A percentile compares a stretch with the other conserved stretches of the same genome.
phyloP scores from a whole-genome alignment of 306 rosid species.

The Aeschynomene evenia region DNA sequence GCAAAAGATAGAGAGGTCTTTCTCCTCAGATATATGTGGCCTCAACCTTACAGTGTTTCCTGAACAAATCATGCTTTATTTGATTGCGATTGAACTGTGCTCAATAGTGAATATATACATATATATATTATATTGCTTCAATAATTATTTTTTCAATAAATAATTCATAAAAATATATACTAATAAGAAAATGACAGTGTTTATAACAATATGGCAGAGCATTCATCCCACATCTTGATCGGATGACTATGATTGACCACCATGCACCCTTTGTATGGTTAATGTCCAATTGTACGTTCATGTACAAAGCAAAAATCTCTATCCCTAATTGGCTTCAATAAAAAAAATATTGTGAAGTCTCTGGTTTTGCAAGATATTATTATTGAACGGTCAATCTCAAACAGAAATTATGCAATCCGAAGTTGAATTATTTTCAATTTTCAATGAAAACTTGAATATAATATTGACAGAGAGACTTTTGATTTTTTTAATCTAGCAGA shows the following conservation, averaged over 20 bases:
- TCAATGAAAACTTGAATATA: neutral
- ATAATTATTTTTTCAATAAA: neutral
- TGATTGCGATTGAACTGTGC: conserved; percentile 42
- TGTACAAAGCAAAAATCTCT: conserved; percentile 1
- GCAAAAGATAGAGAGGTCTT: neutral
- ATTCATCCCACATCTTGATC: conserved; percentile 26
- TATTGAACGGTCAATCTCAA: neutral
- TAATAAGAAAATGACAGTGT: conserved; percentile 36
- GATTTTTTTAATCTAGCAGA: too few species aligned
- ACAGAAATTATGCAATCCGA: neutral
- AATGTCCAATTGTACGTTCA: conserved; percentile 32
- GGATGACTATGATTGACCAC: conserved; percentile 34
- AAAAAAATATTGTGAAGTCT: neutral
- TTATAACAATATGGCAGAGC: conserved; percentile 15
- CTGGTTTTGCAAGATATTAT: neutral
- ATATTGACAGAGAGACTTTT: too few species aligned
- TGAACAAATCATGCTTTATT: conserved; percentile 14
- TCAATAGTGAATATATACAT: conserved; percentile 22
- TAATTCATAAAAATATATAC: neutral
- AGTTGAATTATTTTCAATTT: neutral
- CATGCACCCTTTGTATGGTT: conserved; percentile 36
- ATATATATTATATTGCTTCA: too few species aligned
- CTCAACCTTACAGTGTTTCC: conserved; percentile 3
- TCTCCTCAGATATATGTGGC: neutral
- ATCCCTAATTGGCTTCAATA: conserved; percentile 6